Evolutionary conservation across 2,329 filamentous ascomycete genomes (phyloP).

Genomic region (Xylariaceae sp.): DNA sequence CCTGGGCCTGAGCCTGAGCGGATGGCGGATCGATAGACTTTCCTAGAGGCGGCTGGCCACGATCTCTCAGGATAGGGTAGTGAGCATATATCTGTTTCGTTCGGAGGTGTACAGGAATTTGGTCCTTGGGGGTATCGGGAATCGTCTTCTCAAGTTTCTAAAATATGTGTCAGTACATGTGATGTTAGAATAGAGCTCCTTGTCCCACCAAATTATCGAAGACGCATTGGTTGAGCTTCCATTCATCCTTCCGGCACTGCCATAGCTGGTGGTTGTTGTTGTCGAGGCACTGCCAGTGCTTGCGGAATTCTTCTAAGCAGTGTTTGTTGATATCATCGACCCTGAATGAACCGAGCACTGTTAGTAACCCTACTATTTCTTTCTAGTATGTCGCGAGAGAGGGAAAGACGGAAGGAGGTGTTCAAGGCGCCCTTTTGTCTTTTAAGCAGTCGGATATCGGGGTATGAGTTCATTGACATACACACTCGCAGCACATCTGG

Average conservation of each 20-base stretch:
- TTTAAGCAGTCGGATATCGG: not conserved
- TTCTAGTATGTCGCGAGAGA: not conserved
- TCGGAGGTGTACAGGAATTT: constrained; percentile 76
- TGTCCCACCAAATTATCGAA: constrained; percentile 85
- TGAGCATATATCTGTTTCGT: constrained; percentile 67
- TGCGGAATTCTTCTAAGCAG: constrained; percentile 88
- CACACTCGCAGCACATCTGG: constrained; percentile 95
- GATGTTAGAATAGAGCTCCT: not conserved
- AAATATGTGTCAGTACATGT: constrained; percentile 14
- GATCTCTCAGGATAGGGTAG: constrained; percentile 48
- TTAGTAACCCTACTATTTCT: constrained; percentile 5
- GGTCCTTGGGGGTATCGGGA: constrained; percentile 72
- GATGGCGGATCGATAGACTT: constrained; percentile 42
- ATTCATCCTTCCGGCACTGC: constrained; percentile 89
- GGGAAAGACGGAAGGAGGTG: not conserved
- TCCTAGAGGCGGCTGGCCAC: constrained; percentile 38
- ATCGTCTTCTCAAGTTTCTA: constrained; percentile 84
- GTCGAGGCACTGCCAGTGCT: constrained; percentile 94
- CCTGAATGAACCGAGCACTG: constrained; percentile 50
- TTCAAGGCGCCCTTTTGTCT: not conserved
- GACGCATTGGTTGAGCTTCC: constrained; percentile 92
- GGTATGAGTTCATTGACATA: constrained; percentile 58
- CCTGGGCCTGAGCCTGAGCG: constrained; percentile 34
- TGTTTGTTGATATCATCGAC: constrained; percentile 95
- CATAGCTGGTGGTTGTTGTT: constrained; percentile 98